Evolutionary conservation across 495 filamentous ascomycete genomes (phyloP), one percentile per base, ranked within the genome.

Genomic region (Amorphotheca resinae): DNA sequence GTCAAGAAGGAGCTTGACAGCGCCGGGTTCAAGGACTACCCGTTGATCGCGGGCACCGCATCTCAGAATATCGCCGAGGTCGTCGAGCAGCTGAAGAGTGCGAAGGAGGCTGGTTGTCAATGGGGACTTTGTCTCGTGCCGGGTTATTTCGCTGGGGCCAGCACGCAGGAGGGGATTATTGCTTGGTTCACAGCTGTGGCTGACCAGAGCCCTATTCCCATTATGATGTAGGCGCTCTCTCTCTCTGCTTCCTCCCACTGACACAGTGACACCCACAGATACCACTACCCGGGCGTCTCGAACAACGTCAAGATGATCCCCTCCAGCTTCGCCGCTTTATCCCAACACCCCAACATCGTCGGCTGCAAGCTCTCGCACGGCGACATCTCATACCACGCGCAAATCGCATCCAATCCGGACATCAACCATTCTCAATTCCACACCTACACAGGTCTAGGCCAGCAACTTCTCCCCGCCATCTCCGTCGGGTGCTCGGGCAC

Each of bases 331-430:
- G 65, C 61, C 17, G 51, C 47, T 3, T 63, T 82, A 15, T 70
- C 77, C 1, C 52, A 59, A 18, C 68, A 79, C 50, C 64, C 64
- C 12, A 77, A 76, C 39, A 77, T 82, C 41, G 75, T 80, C 0
- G 78, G 77, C 28, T 76, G 72, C 58, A 81, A 82, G 60, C 73
- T 82, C 54, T 80, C 75, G 4, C 77, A 82, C 51, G 76, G 74
- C 42, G 73, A 77, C 38, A 65, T 81, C 33, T 72, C 72, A 11
- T 64, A 68, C 43, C 77, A 80, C 50, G 60, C 72, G 5, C 77
- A 74, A 40, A 70, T 82, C 28, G 69, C 69, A 5, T 30, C 38
- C 1, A 63, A 73, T 53, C 67, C 70, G 25, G 31, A 45, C 6
- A 70, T 71, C 41, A 61, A 67, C 42, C 56, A 66, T 38, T 51